A percentile compares a stretch with the other conserved stretches of the same genome.
phyloP scores from a whole-genome alignment of 2,329 filamentous ascomycete genomes.

The Hirsutella thompsonii region DNA sequence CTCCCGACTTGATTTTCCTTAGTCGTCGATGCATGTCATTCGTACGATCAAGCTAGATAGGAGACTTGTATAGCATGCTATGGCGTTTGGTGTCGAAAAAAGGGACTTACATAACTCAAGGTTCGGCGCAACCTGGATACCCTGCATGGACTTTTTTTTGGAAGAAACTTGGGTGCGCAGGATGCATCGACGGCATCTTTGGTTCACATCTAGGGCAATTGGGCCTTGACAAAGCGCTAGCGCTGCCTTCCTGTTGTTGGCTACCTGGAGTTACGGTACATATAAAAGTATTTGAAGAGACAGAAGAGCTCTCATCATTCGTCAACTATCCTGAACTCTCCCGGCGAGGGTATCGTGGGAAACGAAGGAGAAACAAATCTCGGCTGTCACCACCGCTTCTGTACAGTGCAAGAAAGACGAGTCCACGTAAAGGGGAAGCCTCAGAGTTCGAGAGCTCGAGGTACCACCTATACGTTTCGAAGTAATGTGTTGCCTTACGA shows the following conservation, averaged over 20 bases:
- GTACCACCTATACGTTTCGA: too few species aligned
- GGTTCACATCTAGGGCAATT: too few species aligned
- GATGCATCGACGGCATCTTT: too few species aligned
- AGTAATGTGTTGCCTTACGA: too few species aligned
- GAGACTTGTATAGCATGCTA: neutral
- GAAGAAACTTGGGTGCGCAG: too few species aligned
- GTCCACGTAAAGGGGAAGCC: too few species aligned
- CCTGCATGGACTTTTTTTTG: neutral
- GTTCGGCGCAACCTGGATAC: neutral
- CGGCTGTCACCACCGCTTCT: neutral
- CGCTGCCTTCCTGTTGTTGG: too few species aligned
- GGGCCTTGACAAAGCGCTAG: too few species aligned
- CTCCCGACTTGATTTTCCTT: constrained; percentile 2
- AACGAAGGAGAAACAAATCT: neutral
- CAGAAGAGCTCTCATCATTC: neutral
- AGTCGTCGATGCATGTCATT: neutral
- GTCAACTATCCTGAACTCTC: neutral
- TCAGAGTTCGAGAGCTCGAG: too few species aligned
- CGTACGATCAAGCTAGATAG: too few species aligned
- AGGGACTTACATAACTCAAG: neutral
- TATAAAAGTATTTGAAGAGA: too few species aligned
- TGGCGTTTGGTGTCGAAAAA: neutral
- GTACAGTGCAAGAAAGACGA: neutral
- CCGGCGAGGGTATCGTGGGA: neutral
- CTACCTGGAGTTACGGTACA: too few species aligned